These are phyloP conservation scores for Monosporozyma yasuniensis DNA, from an alignment of 805 yeast genomes.

Conservation along the genomic window DNA sequence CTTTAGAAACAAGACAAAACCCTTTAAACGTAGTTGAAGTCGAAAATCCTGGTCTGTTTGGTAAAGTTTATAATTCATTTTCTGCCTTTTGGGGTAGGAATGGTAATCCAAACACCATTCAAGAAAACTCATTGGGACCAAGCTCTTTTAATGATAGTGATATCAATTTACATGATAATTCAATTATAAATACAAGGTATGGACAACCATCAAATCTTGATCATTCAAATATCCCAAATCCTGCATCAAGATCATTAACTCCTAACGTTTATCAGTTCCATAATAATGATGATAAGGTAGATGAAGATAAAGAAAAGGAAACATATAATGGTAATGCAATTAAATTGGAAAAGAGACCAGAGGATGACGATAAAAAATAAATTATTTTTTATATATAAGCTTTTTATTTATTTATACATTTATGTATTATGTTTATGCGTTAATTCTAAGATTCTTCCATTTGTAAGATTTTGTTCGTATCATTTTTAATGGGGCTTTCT, in stretches of 20 bases:
- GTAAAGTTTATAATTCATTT: conserved; percentile 28
- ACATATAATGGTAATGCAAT: conserved; percentile 53
- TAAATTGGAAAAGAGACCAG: conserved; percentile 36
- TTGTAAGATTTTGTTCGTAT: background rate
- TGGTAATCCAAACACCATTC: background rate
- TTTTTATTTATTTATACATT: background rate
- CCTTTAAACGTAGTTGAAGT: conserved; percentile 23
- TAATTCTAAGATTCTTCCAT: background rate
- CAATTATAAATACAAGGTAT: background rate
- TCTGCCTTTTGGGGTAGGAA: conserved; percentile 29
- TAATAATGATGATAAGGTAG: conserved; percentile 19
- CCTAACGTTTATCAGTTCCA: conserved; percentile 27
- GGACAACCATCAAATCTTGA: background rate
- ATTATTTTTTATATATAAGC: background rate
- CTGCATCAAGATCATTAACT: conserved; percentile 23
- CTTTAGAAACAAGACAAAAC: conserved; percentile 31
- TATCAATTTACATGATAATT: background rate
- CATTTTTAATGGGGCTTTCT: background rate
- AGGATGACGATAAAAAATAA: conserved; percentile 15
- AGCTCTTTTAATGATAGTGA: conserved; percentile 10
- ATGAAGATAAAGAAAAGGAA: conserved; percentile 31
- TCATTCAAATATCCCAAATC: background rate
- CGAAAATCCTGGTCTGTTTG: conserved; percentile 25
- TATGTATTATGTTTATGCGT: background rate
- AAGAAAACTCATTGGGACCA: background rate